Percentiles rank a stretch among this genome's conserved stretches.
Evolutionary conservation across 345 rosid species (phyloP).

Genomic region (Erodium maritimum): DNA sequence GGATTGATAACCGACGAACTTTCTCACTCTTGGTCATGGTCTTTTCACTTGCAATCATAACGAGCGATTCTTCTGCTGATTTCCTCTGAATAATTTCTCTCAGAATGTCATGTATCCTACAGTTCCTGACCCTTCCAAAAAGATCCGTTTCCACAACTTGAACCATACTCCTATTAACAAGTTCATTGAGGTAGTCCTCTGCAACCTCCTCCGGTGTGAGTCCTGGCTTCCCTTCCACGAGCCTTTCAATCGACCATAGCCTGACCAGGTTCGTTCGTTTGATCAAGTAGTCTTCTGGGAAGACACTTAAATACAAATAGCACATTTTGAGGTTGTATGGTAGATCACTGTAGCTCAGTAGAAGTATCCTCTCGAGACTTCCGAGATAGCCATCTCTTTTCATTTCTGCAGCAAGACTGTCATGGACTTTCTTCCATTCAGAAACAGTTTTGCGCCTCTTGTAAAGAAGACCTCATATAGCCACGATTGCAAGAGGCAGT

Average conservation of each 20-base stretch:
- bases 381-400: not conserved
- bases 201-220: constrained; percentile 5
- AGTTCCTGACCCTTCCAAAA: constrained; percentile 3
- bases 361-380: constrained; percentile 1
- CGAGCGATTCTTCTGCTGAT: constrained; percentile 7
- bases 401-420: constrained; percentile 5
- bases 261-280: constrained; percentile 1
- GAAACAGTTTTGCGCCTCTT: not conserved
- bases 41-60: not conserved
- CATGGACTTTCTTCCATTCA: constrained; percentile 10
- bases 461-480: constrained; percentile 4
- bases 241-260: constrained; percentile 18
- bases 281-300: constrained; percentile 13
- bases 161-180: constrained; percentile 8
- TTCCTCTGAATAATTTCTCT: constrained; percentile 7
- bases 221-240: not conserved
- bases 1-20: constrained; percentile 1
- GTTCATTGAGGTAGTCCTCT: constrained; percentile 10
- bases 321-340: constrained; percentile 8
- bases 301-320: constrained; percentile 13
- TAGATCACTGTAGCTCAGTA: constrained; percentile 14
- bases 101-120: constrained; percentile 10
- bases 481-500: constrained; percentile 7
- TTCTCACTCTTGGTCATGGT: not conserved
- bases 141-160: not conserved